Evolutionary conservation across 176 grass and related monocot genomes (phyloP).

Genomic region (Eleusine coracana): DNA sequence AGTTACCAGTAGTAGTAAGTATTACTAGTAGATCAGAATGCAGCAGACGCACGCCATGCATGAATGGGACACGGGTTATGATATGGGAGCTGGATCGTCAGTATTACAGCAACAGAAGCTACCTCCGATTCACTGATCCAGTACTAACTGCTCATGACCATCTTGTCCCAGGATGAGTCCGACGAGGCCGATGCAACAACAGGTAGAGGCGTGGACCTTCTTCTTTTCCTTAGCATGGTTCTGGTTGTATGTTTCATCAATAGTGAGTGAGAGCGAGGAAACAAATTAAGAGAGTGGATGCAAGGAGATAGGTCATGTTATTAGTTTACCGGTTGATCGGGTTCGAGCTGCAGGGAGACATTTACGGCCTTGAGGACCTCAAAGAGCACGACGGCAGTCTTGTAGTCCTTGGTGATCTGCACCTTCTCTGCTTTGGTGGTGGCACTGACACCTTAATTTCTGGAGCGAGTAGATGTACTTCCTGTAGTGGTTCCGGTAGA

Average conservation of each 20-base stretch:
- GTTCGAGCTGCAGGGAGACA: conserved; percentile 71
- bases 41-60: too few species aligned
- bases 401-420: conserved; percentile 83
- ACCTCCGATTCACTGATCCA: too few species aligned
- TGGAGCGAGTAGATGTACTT: conserved; percentile 89
- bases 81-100: too few species aligned
- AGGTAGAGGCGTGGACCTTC: conserved; percentile 56
- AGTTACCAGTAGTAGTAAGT: too few species aligned
- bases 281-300: too few species aligned
- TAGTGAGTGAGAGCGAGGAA: neutral
- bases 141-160: too few species aligned
- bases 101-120: too few species aligned
- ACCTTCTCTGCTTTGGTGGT: conserved; percentile 88
- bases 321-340: conserved; percentile 53
- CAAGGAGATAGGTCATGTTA: neutral
- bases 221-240: conserved; percentile 75
- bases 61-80: too few species aligned
- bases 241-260: conserved; percentile 71
- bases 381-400: conserved; percentile 86
- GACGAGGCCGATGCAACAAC: too few species aligned
- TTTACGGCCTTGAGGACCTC: conserved; percentile 93
- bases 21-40: too few species aligned
- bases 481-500: conserved; percentile 89
- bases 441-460: conserved; percentile 34
- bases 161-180: too few species aligned